Conservation (phyloP, 768 basidiomycete genomes). For the Lentinula edodes region DNA sequence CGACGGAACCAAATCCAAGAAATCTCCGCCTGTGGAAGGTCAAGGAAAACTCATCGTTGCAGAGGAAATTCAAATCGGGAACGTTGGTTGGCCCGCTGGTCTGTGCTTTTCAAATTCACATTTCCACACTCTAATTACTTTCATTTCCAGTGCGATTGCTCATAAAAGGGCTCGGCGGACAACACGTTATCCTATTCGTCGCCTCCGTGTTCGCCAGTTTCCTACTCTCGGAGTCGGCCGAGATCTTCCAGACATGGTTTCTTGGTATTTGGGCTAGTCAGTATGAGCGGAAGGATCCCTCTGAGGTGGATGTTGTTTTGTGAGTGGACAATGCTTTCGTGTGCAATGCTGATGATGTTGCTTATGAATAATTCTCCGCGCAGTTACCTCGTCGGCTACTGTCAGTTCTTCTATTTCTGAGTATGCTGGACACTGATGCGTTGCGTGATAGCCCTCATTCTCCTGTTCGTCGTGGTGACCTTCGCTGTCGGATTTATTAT, state of each 20-base stretch:
- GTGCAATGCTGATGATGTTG: slow-evolving; percentile 15
- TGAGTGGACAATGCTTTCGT: slow-evolving; percentile 24
- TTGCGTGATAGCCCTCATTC: slow-evolving; percentile 19
- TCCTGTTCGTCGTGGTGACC: slow-evolving; percentile 22
- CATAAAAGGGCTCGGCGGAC: slow-evolving; percentile 31
- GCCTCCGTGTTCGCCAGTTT: slow-evolving; percentile 17
- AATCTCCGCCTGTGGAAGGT: slow-evolving; percentile 4
- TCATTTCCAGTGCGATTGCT: slow-evolving; percentile 28
- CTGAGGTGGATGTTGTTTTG: slow-evolving; percentile 27
- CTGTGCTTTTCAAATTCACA: slow-evolving; percentile 12
- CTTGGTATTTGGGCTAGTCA: slow-evolving; percentile 38
- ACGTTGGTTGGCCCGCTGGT: slow-evolving; percentile 47
- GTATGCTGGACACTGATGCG: slow-evolving; percentile 29
- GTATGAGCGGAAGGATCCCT: slow-evolving; percentile 28
- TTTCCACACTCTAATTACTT: slow-evolving; percentile 7
- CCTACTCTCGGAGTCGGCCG: slow-evolving; percentile 17
- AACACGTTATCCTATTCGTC: slow-evolving; percentile 28
- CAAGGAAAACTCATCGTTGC: slow-evolving; percentile 59
- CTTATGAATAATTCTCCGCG: slow-evolving; percentile 21
- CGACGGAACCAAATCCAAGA: slow-evolving; percentile 14
- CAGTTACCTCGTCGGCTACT: slow-evolving; percentile 17
- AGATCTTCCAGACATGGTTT: slow-evolving; percentile 34
- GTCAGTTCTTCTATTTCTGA: slow-evolving; percentile 24
- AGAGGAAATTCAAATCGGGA: slow-evolving; percentile 59
- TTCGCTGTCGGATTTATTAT: slow-evolving; percentile 29